Conservation (phyloP, 306 rosid species). For the Rosa persica region DNA sequence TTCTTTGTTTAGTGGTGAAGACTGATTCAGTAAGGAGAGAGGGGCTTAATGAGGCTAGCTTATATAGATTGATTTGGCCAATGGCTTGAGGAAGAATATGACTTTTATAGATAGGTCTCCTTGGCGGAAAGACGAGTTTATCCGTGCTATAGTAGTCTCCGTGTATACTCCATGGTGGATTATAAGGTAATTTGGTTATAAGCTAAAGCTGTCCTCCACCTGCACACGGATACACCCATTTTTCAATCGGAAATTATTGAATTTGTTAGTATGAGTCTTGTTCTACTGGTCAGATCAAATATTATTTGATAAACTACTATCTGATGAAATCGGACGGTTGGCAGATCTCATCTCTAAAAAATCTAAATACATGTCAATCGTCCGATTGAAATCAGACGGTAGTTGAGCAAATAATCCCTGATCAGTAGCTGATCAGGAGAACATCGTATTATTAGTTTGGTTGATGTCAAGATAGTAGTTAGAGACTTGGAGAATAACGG, state of each 20-base stretch:
- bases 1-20: slow-evolving; percentile 6
- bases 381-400: too few species aligned
- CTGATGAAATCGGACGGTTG: too few species aligned
- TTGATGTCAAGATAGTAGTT: slow-evolving; percentile 10
- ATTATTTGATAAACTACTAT: too few species aligned
- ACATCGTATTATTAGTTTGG: neutral
- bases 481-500: slow-evolving; percentile 4
- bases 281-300: too few species aligned
- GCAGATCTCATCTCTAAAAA: too few species aligned
- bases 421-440: too few species aligned
- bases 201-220: slow-evolving; percentile 21
- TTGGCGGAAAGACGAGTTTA: neutral
- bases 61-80: slow-evolving; percentile 7
- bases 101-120: neutral
- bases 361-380: too few species aligned
- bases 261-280: too few species aligned
- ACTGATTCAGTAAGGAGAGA: neutral
- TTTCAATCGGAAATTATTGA: slow-evolving; percentile 3
- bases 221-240: slow-evolving; percentile 16
- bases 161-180: neutral
- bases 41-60: neutral
- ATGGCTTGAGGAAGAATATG: neutral
- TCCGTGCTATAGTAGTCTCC: neutral
- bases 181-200: neutral
- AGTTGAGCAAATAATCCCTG: too few species aligned